phyloP scores from a whole-genome alignment of 176 grass and related monocot species.

The Lolium perenne region DNA sequence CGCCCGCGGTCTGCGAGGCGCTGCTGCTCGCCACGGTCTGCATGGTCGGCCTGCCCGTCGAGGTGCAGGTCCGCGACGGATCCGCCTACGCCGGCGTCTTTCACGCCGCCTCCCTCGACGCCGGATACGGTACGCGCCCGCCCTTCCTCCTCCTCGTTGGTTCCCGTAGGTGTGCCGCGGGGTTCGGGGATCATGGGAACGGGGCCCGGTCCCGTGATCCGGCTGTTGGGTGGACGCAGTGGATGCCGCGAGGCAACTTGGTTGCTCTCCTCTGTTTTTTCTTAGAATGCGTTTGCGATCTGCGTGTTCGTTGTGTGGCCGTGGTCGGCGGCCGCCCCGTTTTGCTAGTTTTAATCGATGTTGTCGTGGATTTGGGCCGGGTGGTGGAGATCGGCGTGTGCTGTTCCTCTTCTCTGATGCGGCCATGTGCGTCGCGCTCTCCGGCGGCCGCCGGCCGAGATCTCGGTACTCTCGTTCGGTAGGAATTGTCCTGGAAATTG shows the following conservation, averaged over 20 bases:
- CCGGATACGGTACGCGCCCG: constrained; percentile 57
- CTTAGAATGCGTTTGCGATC: constrained; percentile 25
- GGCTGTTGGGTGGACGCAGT: constrained; percentile 2
- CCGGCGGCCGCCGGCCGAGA: neutral
- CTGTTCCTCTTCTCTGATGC: neutral
- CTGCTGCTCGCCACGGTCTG: constrained; percentile 73
- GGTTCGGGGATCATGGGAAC: constrained; percentile 38
- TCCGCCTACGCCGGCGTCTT: constrained; percentile 92
- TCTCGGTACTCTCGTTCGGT: neutral
- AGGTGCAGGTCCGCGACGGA: constrained; percentile 94
- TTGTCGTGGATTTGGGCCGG: constrained; percentile 29
- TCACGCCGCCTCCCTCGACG: constrained; percentile 82
- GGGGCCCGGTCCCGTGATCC: constrained; percentile 36
- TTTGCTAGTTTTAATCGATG: neutral
- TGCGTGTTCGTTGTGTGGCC: neutral
- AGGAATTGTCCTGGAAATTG: neutral
- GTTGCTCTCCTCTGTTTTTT: neutral
- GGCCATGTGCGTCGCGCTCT: neutral
- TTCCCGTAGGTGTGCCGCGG: neutral
- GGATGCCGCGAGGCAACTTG: neutral
- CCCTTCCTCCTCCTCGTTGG: neutral
- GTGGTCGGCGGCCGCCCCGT: neutral
- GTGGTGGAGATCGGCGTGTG: constrained; percentile 28
- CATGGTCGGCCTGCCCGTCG: constrained; percentile 81
- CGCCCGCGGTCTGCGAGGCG: constrained; percentile 47